Base-by-base conservation (phyloP, 192 early-diverging fungal species). In the Mortierella alpina region DNA sequence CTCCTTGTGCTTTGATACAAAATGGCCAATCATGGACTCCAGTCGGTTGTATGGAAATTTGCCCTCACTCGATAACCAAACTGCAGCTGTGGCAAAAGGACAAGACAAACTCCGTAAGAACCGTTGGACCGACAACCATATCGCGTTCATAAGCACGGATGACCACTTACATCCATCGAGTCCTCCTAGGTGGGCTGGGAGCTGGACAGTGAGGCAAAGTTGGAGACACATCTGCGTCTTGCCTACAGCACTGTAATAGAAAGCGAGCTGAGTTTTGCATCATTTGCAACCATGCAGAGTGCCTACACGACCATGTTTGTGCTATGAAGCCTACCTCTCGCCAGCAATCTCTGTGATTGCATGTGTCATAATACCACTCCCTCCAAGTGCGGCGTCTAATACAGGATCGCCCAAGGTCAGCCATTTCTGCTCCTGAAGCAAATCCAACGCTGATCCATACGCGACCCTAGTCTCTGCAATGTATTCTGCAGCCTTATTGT, bases 201-300 rank as follows among this genome's bases (percentile, higher is more conserved):
- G 77, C 63, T 96, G 93, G 0, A 86, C 91, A 12, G 88, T 88
- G 8, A 95, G 70, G 44, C 91, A 89, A 44, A 97, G 74, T 74
- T 98, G 97, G 57, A 98, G 71, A 31, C 92, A 92, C 8, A 98
- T 72, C 66, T 95, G 94, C 0, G 97, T 95, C 68, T 98, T 98
- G 17, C 97, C 97, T 4, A 90, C 83, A 31, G 89, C 91, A 63
- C 93, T 95, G 63, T 31, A 62, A 18, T n/a, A 10, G 8, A 12
- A 58, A 20, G 48, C 6, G 18, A 49, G 58, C 54, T 46, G 31
- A 31, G 31, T 57, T 56, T 8, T 20, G 31, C 44, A 40, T 6
- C 18, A 75, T 45, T 31, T 20, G 39, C 54, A 17, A 31, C 20
- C 42, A 6, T 72, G 7, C 42, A 40, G 9, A 57, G 2, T 20